Conservation (phyloP, 352 stramenopile genomes). For the Aphanomyces euteiches region DNA sequence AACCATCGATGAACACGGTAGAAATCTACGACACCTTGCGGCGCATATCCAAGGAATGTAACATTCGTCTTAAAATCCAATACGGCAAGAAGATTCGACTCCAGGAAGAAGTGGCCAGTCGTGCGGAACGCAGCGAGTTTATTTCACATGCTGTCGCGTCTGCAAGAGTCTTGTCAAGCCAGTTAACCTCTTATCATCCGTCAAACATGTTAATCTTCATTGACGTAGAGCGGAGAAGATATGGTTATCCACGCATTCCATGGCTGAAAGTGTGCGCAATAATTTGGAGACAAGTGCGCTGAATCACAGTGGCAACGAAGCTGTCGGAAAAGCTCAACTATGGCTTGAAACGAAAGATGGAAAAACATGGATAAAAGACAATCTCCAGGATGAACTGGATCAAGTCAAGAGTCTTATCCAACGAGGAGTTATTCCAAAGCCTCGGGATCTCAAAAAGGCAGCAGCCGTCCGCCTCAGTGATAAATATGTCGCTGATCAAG, state of each 20-base stretch:
- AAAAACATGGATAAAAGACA: conserved; percentile 58
- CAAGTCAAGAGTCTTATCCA: conserved; percentile 54
- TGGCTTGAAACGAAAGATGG: conserved; percentile 67
- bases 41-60: conserved; percentile 48
- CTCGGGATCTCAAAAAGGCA: conserved; percentile 53
- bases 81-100: conserved; percentile 42
- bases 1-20: conserved; percentile 36
- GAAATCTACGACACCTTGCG: conserved; percentile 43
- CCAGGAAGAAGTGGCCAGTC: conserved; percentile 25
- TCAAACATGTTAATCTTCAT: neutral
- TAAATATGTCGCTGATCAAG: conserved; percentile 41
- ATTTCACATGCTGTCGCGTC: conserved; percentile 37
- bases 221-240: conserved; percentile 33
- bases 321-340: conserved; percentile 35
- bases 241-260: conserved; percentile 40
- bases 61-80: conserved; percentile 61
- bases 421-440: conserved; percentile 46
- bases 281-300: conserved; percentile 40
- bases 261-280: conserved; percentile 42
- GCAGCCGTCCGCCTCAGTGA: conserved; percentile 42
- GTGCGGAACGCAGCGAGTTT: conserved; percentile 34
- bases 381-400: conserved; percentile 39
- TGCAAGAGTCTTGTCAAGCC: conserved; percentile 34
- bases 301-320: conserved; percentile 28
- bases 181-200: neutral